Evolutionary conservation across 345 rosid genomes (phyloP), one percentile per base, ranked within the genome.

Genomic region (Abelmoschus esculentus): DNA sequence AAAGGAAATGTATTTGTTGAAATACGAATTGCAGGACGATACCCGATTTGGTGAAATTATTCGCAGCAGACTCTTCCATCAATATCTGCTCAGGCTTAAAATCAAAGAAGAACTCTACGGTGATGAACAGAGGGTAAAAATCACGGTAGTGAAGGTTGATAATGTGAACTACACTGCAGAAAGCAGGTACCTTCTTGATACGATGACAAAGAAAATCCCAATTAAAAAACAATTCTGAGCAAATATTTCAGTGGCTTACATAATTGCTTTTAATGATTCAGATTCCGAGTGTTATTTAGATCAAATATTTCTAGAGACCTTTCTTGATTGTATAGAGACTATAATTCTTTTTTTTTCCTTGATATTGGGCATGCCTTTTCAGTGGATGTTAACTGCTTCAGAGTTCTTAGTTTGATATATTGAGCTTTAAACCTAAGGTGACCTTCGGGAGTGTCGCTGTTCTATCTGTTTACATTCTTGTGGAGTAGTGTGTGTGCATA

Each of bases 41-140:
- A 75, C 76, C 7, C 80, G 76, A 70, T 89, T 92, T 36, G 80
- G 80, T 7, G 88, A 85, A 63, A 72, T 80, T 14, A 74, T 87
- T 26, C 73, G 81, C 18, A 74, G 81, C 58, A 78, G 83, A 65
- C 85, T 92, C 64, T 92, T 90, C 78, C 69, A 64, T 54, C 83
- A 81, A 52, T 88, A 80, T 72, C 74, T 89, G 58, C 79, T 92
- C 61, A 83, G 70, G 88, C 96, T 92, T 7, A 92, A 90, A 81
- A 85, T 92, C 79, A 92, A 92, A 77, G 96, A 92, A 85, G 96
- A 92, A 77, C 76, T 72, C 32, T 89, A 90, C 74, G 90, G 88
- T 0, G 98, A 92, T 10, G 98, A 92, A 70, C 92, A 83, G 70
- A 87, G 88, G 79, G 89, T 89, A 75, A 92, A 90, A 77, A 81